Percentiles rank a stretch among this genome's conserved stretches.
phyloP scores from a whole-genome alignment of 1,139 yeast genomes.

The Pichia kudriavzevii region DNA sequence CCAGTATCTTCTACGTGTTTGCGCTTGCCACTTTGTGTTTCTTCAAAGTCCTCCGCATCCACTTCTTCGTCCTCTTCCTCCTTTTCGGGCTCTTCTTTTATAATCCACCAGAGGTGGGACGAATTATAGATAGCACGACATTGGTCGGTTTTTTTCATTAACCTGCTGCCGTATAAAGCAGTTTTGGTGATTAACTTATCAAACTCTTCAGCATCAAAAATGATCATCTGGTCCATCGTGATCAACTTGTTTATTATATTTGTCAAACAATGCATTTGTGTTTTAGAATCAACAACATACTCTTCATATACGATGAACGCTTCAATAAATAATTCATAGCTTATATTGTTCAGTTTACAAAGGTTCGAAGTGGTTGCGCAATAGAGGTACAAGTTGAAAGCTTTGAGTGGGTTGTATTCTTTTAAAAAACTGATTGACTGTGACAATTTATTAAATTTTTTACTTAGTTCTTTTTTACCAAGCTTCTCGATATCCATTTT shows the following conservation, averaged over 20 bases:
- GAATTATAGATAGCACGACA: conserved; percentile 85
- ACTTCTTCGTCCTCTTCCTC: conserved; percentile 7
- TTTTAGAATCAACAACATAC: conserved; percentile 53
- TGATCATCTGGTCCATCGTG: conserved; percentile 45
- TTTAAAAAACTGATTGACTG: conserved; percentile 58
- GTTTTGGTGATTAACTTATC: conserved; percentile 77
- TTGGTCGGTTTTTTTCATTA: conserved; percentile 88
- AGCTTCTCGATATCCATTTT: conserved; percentile 32
- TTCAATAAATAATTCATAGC: conserved; percentile 88
- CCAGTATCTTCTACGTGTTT: background rate
- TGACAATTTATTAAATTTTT: conserved; percentile 68
- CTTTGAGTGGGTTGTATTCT: conserved; percentile 16
- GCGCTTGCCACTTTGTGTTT: background rate
- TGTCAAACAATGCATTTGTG: conserved; percentile 43
- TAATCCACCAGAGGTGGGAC: conserved; percentile 93
- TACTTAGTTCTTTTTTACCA: conserved; percentile 30
- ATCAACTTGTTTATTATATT: conserved; percentile 55
- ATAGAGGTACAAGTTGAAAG: conserved; percentile 43
- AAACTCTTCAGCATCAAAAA: conserved; percentile 47
- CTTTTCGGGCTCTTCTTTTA: conserved; percentile 35
- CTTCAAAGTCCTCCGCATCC: conserved; percentile 14
- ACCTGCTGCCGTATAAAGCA: conserved; percentile 80
- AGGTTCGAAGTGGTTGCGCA: conserved; percentile 74
- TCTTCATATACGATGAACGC: conserved; percentile 88
- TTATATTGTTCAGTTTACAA: conserved; percentile 49